Base-by-base conservation (phyloP, 768 basidiomycete genomes). In the Hysterangium stoloniferum region DNA sequence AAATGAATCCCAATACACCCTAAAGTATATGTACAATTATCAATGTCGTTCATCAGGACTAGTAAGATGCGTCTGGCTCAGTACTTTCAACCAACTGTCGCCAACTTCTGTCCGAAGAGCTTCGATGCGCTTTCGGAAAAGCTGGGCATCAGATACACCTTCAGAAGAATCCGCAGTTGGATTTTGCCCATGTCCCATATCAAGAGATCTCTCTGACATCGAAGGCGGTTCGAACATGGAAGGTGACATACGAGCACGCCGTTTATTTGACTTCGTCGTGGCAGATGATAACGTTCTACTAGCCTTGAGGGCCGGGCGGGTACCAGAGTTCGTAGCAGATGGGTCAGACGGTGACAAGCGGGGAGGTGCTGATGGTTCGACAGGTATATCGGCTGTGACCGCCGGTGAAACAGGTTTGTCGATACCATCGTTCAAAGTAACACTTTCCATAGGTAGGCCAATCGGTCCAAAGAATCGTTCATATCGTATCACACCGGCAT, bases 31-130 rank as follows among this genome's bases (percentile, higher is more conserved):
- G n/a, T n/a, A n/a, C n/a, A n/a, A n/a, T n/a, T n/a, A n/a, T n/a
- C n/a, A 41, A 2, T 17, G 38, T 40, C 25, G 22, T 40, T 42
- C 41, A 24, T 31, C 24, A 8, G 49, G 37, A 33, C 38, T 51
- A n/a, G 17, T 37, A 20, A 57, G 29, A 32, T 74, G 74, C 31
- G 79, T 80, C 68, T 86, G 83, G 53, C 79, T 86, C 59, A 86
- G 82, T 29, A 92, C 87, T 64, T 84, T 86, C 60, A 94, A 60
- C 89, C 88, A 94, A 8, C 82, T 80, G 20, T 93, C 91, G 2
- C 91, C 91, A 74, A 93, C 90, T 59, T 94, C 91, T 53, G 79
- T 74, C 64, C 87, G 81, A 63, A 94, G 59, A 15, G 82, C 82
- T 70, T 93, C 91, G 45, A 94, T 84, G 58, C 75, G 75, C 50